These are phyloP conservation scores for Ustilago nuda DNA, from an alignment of 1,284 basidiomycete genomes.

Conservation along the genomic window DNA sequence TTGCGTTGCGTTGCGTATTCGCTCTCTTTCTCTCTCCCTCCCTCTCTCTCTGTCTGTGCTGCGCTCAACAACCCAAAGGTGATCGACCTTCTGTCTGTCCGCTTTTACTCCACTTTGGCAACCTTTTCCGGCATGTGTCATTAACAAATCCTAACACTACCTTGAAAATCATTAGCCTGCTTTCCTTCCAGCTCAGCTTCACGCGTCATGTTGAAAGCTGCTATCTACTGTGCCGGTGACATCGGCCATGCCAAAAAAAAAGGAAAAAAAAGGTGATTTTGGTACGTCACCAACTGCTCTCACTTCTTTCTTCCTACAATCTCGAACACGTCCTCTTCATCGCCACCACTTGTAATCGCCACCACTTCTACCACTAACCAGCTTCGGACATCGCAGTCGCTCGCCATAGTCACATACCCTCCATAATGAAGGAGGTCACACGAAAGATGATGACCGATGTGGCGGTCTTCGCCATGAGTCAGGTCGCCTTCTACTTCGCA, in stretches of 20 bases:
- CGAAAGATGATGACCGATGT: constrained; percentile 66
- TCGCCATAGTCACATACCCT: not conserved
- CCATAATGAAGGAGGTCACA: constrained; percentile 60
- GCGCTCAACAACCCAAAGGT: constrained; percentile 22
- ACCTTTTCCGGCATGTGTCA: too few species aligned
- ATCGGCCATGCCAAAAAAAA: constrained; percentile 10
- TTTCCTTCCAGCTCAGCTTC: constrained; percentile 26
- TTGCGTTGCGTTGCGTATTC: constrained; percentile 35
- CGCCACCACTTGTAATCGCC: not conserved
- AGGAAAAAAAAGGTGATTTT: constrained; percentile 2
- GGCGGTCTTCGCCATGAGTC: constrained; percentile 63
- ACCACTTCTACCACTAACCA: not conserved
- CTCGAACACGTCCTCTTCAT: not conserved
- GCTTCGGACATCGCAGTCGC: not conserved
- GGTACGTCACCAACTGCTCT: not conserved
- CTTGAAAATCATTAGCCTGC: not conserved
- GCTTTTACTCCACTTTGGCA: constrained; percentile 13
- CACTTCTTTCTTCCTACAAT: not conserved
- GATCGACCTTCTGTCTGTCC: constrained; percentile 35
- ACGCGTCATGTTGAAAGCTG: constrained; percentile 13
- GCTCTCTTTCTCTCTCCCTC: not conserved
- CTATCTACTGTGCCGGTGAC: constrained; percentile 10
- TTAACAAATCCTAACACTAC: too few species aligned
- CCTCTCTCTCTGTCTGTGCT: constrained; percentile 10
- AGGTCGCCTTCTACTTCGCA: constrained; percentile 70